Evolutionary conservation across 1,284 basidiomycete genomes (phyloP), one percentile per base, ranked within the genome.

Genomic region (Xerocomus tenax): DNA sequence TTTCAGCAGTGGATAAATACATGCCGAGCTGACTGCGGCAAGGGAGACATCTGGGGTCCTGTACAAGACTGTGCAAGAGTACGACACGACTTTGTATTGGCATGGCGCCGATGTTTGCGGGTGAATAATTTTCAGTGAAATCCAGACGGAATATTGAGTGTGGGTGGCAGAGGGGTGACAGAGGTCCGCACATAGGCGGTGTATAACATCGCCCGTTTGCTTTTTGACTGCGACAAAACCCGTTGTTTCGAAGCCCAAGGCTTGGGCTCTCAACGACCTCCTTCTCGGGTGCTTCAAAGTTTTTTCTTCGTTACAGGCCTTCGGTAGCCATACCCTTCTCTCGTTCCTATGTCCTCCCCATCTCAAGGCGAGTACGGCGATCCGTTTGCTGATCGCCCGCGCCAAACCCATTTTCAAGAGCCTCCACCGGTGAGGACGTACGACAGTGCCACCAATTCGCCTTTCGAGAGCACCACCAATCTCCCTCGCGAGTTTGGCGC

Each of bases 351-450:
- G 78, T 70, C 75, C 54, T 74, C 75, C 53, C 73, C 75, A 35
- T 63, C 68, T 47, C 69, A 69, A 50, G 63, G 66, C 54, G 66
- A 70, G 43, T 75, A 72, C 53, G 71, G 68, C n/a, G 82, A 87
- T 63, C 85, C 85, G 16, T 88, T 87, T 62, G 73, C 77, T 47
- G 84, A 87, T 69, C 74, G 77, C 25, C 75, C 76, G 44, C 77
- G 75, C 48, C 74, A 74, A 46, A 71, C 78, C 35, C 78, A 78
- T 45, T 84, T 84, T 58, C 69, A 74, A 53, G 84, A 85, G 56
- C 76, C 77, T 21, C 53, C 56, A 16, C 56, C 6, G 29, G 13
- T 62, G 12, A 65, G 63, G 47, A 62, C 71, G 2, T 71, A 68
- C 44, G 69, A 74, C 25, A 76, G 74, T 50, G 64, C 68, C n/a